phyloP scores from a whole-genome alignment of 768 basidiomycete species.

The Dacryopinax primogenitus region DNA sequence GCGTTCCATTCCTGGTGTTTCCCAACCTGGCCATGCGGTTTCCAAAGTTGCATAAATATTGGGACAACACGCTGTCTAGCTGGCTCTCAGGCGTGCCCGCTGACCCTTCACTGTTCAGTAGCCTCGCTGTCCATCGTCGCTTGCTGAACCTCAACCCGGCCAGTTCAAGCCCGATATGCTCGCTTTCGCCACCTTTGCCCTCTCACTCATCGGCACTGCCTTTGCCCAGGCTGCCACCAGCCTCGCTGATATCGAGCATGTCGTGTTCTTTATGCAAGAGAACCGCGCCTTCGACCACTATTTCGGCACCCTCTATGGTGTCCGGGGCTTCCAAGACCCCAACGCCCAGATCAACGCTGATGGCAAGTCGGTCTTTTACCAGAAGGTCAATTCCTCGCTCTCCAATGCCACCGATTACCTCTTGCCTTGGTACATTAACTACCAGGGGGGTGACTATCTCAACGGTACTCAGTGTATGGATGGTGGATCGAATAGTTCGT shows the following conservation, averaged over 20 bases:
- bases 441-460: conserved; percentile 12
- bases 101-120: background rate
- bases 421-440: conserved; percentile 15
- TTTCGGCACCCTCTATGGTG: conserved; percentile 16
- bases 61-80: background rate
- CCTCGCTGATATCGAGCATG: conserved; percentile 15
- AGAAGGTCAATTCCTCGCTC: conserved; percentile 11
- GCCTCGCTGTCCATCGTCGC: background rate
- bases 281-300: conserved; percentile 19
- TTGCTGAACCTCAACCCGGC: background rate
- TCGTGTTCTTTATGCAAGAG: conserved; percentile 19
- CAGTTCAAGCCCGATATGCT: background rate
- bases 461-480: conserved; percentile 16
- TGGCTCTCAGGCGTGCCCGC: background rate
- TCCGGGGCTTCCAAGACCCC: conserved; percentile 18
- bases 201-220: background rate
- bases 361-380: conserved; percentile 12
- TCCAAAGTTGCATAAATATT: background rate
- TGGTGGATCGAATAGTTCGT: conserved; percentile 14
- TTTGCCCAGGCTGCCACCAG: background rate
- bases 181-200: background rate
- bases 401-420: conserved; percentile 13
- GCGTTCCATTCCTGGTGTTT: background rate
- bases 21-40: background rate
- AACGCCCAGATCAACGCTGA: conserved; percentile 13